These are phyloP conservation scores for Globisporangium middletonii DNA, from an alignment of 352 stramenopile species.

Conservation along the genomic window DNA sequence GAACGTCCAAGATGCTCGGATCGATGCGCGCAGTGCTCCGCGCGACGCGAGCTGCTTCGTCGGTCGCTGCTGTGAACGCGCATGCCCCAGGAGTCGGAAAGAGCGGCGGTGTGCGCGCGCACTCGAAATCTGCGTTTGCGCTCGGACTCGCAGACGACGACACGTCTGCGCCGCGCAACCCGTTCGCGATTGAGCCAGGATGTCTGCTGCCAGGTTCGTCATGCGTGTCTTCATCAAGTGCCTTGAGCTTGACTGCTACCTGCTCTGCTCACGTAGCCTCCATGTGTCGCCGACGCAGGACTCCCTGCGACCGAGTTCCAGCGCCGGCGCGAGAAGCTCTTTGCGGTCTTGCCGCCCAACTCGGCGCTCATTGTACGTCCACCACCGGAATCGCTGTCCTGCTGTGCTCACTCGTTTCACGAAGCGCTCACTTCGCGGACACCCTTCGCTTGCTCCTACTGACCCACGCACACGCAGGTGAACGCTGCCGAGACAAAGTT, in stretches of 20 bases:
- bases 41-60: neutral
- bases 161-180: conserved; percentile 21
- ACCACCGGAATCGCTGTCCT: neutral
- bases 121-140: conserved; percentile 24
- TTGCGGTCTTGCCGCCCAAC: conserved; percentile 60
- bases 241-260: neutral
- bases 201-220: conserved; percentile 44
- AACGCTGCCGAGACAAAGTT: conserved; percentile 73
- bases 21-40: too few relatives aligned
- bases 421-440: too few relatives aligned
- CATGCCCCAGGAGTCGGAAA: neutral
- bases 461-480: conserved; percentile 15
- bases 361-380: conserved; percentile 58
- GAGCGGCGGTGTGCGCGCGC: neutral
- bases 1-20: too few relatives aligned
- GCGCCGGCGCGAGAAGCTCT: conserved; percentile 48
- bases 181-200: conserved; percentile 38
- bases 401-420: neutral
- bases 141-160: conserved; percentile 19
- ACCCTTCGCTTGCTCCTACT: too few relatives aligned
- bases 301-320: conserved; percentile 59
- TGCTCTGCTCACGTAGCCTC: neutral
- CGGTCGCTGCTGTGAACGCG: neutral
- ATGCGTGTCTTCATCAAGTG: neutral
- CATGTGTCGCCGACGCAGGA: conserved; percentile 16